A percentile compares a stretch with the other conserved stretches of the same genome.
Conservation (phyloP, 2,329 filamentous ascomycete genomes). For the Aspergillus hiratsukae region DNA sequence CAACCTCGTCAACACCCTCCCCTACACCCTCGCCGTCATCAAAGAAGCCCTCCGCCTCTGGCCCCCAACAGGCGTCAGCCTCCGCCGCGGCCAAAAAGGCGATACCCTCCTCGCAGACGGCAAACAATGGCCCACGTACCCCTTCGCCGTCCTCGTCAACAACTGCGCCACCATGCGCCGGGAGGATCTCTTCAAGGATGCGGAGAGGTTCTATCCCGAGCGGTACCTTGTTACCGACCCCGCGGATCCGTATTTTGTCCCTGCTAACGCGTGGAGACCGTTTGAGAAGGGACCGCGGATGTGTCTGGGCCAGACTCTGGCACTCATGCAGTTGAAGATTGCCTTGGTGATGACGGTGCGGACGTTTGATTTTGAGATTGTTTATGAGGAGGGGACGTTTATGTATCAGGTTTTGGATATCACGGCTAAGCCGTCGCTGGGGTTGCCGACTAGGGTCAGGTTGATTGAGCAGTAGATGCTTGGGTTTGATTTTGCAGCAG, state of each 20-base stretch:
- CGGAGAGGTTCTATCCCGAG: conserved; percentile 31
- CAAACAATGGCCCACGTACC: conserved; percentile 12
- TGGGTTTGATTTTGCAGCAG: not conserved
- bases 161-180: conserved; percentile 14
- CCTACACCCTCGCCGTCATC: conserved; percentile 51
- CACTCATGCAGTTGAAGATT: conserved; percentile 40
- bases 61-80: conserved; percentile 32
- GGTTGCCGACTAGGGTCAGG: conserved; percentile 8
- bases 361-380: conserved; percentile 18
- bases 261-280: conserved; percentile 43
- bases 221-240: conserved; percentile 30
- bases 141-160: conserved; percentile 13
- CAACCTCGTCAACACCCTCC: conserved; percentile 47
- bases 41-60: conserved; percentile 54
- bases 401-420: conserved; percentile 13
- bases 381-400: conserved; percentile 5
- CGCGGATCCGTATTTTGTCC: conserved; percentile 17
- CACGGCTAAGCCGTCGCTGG: conserved; percentile 9
- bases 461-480: conserved; percentile 3
- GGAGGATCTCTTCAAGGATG: conserved; percentile 13
- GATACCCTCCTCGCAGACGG: conserved; percentile 8
- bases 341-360: conserved; percentile 20
- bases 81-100: conserved; percentile 11
- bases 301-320: conserved; percentile 49
- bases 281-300: conserved; percentile 47